Percentiles rank a stretch among this genome's conserved stretches.
Conservation (phyloP, 306 rosid genomes). For the Mucuna pruriens region DNA sequence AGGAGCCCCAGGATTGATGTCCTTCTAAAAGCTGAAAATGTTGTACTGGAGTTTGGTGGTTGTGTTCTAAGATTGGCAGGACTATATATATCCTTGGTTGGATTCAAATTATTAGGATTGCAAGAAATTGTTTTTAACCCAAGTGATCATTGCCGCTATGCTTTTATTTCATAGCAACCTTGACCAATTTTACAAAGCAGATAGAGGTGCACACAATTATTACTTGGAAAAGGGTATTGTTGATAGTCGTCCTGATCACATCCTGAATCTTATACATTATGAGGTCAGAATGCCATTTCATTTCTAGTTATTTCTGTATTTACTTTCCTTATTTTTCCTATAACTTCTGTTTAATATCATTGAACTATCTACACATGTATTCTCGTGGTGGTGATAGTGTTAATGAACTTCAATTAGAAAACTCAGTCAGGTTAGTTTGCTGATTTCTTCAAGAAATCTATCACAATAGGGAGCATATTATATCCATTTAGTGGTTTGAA, state of each 20-base stretch:
- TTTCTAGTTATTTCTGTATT: conserved; percentile 28
- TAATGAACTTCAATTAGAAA: neutral
- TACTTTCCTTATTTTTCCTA: neutral
- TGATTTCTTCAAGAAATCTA: conserved; percentile 15
- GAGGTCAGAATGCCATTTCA: conserved; percentile 61
- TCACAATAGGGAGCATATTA: neutral
- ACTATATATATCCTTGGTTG: conserved; percentile 87
- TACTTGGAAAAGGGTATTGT: conserved; percentile 82
- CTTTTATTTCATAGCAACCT: conserved; percentile 48
- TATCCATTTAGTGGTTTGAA: neutral
- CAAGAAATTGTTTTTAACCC: neutral
- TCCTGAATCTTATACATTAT: conserved; percentile 88
- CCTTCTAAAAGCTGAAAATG: conserved; percentile 79
- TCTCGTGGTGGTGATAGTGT: neutral
- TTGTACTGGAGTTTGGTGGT: conserved; percentile 75
- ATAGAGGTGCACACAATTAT: conserved; percentile 91
- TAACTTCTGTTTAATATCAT: conserved; percentile 2
- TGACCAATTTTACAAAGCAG: conserved; percentile 78
- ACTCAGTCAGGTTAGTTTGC: neutral
- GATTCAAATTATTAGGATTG: conserved; percentile 35
- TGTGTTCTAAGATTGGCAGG: conserved; percentile 92
- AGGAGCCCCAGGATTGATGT: conserved; percentile 80
- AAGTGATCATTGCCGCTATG: conserved; percentile 16
- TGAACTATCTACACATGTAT: neutral
- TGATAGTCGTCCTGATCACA: conserved; percentile 81